Base-by-base conservation (phyloP, 1,284 basidiomycete genomes). In the Puccinia triticina region DNA sequence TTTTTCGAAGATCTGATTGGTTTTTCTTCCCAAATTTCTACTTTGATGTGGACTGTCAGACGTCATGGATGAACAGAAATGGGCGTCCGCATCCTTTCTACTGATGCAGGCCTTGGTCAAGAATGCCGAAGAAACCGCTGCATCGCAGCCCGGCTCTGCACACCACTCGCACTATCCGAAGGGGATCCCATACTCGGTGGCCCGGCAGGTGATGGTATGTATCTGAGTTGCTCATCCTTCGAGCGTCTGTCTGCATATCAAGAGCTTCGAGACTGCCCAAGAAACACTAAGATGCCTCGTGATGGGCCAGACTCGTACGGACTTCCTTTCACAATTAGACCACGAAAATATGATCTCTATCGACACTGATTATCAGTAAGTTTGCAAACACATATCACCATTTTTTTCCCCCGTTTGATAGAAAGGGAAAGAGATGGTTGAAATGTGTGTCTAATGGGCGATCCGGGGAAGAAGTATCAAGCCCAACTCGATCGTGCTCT, bases 41-140 rank as follows among this genome's bases (percentile, higher is more conserved):
- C 55, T 37, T 73, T 34, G 50, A 57, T 75, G 26, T 48, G n/a
- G 53, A 12, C 37, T 53, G 7, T 29, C 53, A 82, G 80, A 82
- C 37, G 80, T 82, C 14, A 82, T 82, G 80, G 80, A 82, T 59
- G 80, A 82, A 34, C 80, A 82, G 73, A 82, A 82, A 69, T 82
- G 80, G 80, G 59, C 80, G 7, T 82, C 80, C 8, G n/a, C 72
- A 37, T 82, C 80, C 4, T 82, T 82, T 29, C 37, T 82, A 34
- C 59, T 82, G 59, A 46, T 82, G 55, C 80, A 76, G 43, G 71
- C 80, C 8, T 46, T 82, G 37, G 80, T 72, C 14, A 69, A 82
- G 53, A 72, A 67, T 46, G 73, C 71, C n/a, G 57, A 82, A 34
- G 80, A 82, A 57, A 57, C 43, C 16, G 26, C n/a, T 3, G 50